Conservation (phyloP, 148 eudicot species). For the Suaeda aralocaspica region DNA sequence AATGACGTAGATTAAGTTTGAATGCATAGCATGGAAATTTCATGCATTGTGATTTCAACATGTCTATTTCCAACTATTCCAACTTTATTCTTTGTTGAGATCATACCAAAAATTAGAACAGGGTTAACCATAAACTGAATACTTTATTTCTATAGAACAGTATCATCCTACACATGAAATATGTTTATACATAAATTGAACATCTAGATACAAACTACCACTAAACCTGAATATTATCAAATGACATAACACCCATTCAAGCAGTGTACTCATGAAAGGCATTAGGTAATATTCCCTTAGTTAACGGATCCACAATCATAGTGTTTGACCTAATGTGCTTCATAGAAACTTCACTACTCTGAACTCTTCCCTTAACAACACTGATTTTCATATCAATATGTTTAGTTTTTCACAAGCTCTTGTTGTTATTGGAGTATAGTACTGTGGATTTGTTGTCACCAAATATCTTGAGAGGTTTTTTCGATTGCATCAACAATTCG, state of each 20-base stretch:
- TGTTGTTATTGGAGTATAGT: too few relatives aligned
- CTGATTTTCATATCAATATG: neutral
- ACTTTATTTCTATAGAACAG: neutral
- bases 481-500: too few relatives aligned
- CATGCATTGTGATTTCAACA: too few relatives aligned
- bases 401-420: neutral
- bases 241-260: slow-evolving; percentile 4
- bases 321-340: slow-evolving; percentile 4
- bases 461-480: too few relatives aligned
- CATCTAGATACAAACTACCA: slow-evolving; percentile 10
- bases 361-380: neutral
- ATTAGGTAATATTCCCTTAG: neutral
- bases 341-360: neutral
- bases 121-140: neutral
- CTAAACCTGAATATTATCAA: neutral
- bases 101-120: too few relatives aligned
- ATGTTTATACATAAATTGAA: too few relatives aligned
- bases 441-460: too few relatives aligned
- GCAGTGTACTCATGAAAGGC: slow-evolving; percentile 2
- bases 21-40: too few relatives aligned
- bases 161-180: neutral
- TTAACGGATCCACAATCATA: neutral
- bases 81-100: too few relatives aligned
- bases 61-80: too few relatives aligned
- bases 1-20: too few relatives aligned